Evolutionary conservation across 495 filamentous ascomycete species (phyloP), one percentile per base, ranked within the genome.

Genomic region (Podospora comata): DNA sequence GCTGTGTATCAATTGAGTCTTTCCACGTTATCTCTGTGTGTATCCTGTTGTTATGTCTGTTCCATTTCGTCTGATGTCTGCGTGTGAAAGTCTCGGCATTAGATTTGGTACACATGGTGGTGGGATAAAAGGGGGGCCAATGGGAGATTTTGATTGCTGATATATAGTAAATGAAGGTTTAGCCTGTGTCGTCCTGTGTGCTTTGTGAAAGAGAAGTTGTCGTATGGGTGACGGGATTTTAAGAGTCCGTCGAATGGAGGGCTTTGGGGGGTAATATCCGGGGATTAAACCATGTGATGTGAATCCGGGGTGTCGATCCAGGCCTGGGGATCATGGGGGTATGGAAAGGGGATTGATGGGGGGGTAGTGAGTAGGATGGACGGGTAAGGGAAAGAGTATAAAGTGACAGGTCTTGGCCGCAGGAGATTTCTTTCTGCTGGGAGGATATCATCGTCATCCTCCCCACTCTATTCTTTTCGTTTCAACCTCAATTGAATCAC

Each of bases 1-100:
- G 76, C 77, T 78, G 77, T 79, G 77, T 79, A 79, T 74, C 77
- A 79, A 78, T 75, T 73, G 67, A 73, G 68, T 70, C 65, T 60
- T 64, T 67, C 59, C 67, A 30, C 55, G 32, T 70, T 53, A 32
- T 62, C 18, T 39, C 11, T 58, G 4, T 39, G 32, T 48, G 39
- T 23, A 23, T 53, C 19, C 59, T 9, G 16, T 57, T 19, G 15
- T 59, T 48, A 18, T 58, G 27, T 19, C 16, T 28, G 23, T 48
- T n/a, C 26, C 18, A 20, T 26, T 44, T 66, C 5, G 4, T 39
- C 34, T 63, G 60, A 62, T 30, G 23, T 63, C 23, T 20, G 26
- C 13, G 27, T 62, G 23, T 62, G 60, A 61, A 61, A 61, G 7
- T 61, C 59, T 61, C 59, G 59, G 27, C 59, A 61, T 61, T 32